Conservation (phyloP, 352 stramenopile genomes). For the Pythium apleroticum region DNA sequence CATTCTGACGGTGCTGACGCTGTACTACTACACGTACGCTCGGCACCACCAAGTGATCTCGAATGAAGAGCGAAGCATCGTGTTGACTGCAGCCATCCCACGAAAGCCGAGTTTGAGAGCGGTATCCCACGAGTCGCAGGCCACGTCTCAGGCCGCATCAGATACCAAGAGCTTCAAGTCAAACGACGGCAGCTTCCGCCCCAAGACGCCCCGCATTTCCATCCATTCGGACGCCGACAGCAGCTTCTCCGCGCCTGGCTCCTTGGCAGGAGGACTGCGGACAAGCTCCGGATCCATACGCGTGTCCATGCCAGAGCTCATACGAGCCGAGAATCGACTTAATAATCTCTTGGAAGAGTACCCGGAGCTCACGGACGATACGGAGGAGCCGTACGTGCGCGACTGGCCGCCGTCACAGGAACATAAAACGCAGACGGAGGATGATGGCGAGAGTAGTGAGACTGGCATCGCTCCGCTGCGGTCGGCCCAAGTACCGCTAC, state of each 20-base stretch:
- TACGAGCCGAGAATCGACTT: slow-evolving; percentile 9
- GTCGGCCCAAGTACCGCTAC: neutral
- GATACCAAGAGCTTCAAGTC: neutral
- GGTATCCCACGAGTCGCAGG: neutral
- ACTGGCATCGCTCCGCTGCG: neutral
- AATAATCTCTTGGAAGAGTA: slow-evolving; percentile 12
- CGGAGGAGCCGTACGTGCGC: slow-evolving; percentile 9
- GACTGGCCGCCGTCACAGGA: neutral
- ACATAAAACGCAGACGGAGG: neutral
- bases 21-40: slow-evolving; percentile 23
- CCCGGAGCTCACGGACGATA: slow-evolving; percentile 1
- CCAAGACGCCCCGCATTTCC: neutral
- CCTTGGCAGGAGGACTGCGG: neutral
- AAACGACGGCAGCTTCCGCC: neutral
- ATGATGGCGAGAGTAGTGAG: neutral
- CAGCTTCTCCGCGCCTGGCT: neutral
- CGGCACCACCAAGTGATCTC: slow-evolving; percentile 25
- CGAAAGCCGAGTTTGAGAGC: neutral
- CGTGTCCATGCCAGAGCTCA: slow-evolving; percentile 11
- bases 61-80: slow-evolving; percentile 19
- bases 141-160: neutral
- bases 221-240: slow-evolving; percentile 3
- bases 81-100: slow-evolving; percentile 6
- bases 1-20: slow-evolving; percentile 3
- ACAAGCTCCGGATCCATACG: slow-evolving; percentile 5